A percentile compares a stretch with the other conserved stretches of the same genome.
These are phyloP conservation scores for Nemania sp. DNA, from an alignment of 2,329 filamentous ascomycete genomes.

Conservation along the genomic window DNA sequence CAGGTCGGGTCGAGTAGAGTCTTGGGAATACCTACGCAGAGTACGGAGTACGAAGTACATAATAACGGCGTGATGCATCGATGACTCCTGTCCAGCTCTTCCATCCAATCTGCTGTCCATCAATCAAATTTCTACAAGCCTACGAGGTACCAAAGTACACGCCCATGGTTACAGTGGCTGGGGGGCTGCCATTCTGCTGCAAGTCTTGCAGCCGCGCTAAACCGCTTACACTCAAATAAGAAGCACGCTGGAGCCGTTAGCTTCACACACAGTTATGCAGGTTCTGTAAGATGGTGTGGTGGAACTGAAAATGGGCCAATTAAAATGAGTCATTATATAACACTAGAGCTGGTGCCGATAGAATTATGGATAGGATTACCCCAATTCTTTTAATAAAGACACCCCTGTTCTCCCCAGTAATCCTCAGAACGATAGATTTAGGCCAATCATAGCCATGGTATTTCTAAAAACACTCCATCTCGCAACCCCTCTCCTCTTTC, in stretches of 20 bases:
- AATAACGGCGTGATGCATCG: constrained; percentile 11
- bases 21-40: constrained; percentile 7
- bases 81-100: constrained; percentile 30
- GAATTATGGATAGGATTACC: neutral
- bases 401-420: neutral
- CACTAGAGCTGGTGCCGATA: constrained; percentile 14
- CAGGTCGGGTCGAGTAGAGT: constrained; percentile 5
- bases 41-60: no score
- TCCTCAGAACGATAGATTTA: neutral
- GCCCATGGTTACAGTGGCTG: constrained; percentile 16
- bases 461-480: constrained; percentile 13
- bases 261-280: constrained; percentile 16
- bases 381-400: no score
- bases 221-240: constrained; percentile 16
- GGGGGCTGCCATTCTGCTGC: constrained; percentile 17
- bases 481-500: neutral
- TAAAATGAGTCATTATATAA: constrained; percentile 9
- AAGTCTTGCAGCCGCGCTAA: constrained; percentile 30
- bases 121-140: constrained; percentile 13
- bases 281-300: constrained; percentile 9
- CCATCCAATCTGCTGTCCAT: no score
- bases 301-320: constrained; percentile 14
- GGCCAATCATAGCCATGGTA: neutral
- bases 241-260: constrained; percentile 9
- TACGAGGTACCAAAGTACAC: neutral